Evolutionary conservation across 331 rosid genomes (phyloP).

Genomic region (Dryas integrifolia): DNA sequence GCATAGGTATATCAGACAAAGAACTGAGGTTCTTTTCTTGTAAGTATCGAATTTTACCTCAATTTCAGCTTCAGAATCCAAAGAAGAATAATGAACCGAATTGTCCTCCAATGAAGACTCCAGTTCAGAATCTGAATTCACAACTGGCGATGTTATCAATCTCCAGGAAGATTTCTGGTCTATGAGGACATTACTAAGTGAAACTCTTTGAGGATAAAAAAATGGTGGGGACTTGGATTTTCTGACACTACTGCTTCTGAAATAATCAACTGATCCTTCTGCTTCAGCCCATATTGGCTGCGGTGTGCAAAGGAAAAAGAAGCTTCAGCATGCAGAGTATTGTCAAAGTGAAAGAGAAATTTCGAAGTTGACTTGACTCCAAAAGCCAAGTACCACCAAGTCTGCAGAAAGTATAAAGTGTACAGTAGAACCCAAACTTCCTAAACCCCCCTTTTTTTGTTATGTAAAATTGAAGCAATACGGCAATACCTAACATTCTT

Average conservation of each 20-base stretch:
- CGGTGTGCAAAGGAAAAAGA: conserved; percentile 21
- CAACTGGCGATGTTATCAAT: conserved; percentile 29
- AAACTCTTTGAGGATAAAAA: conserved; percentile 58
- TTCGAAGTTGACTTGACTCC: conserved; percentile 9
- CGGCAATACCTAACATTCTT: not conserved
- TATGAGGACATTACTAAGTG: conserved; percentile 31
- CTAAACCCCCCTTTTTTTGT: not conserved
- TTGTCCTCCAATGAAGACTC: conserved; percentile 42
- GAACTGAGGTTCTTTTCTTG: conserved; percentile 23
- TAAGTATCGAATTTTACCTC: conserved; percentile 56
- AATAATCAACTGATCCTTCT: conserved; percentile 47
- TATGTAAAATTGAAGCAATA: not conserved
- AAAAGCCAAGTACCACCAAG: not conserved
- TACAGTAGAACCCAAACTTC: not conserved
- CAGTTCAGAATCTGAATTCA: conserved; percentile 37
- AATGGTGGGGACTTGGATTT: conserved; percentile 30
- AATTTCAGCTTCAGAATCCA: conserved; percentile 60
- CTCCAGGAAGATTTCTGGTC: conserved; percentile 36
- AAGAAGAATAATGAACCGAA: conserved; percentile 31
- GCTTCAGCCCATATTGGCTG: conserved; percentile 86
- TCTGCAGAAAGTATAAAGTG: not conserved
- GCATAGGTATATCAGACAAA: conserved; percentile 48
- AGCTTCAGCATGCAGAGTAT: not conserved
- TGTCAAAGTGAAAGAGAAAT: conserved; percentile 1
- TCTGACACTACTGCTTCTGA: conserved; percentile 31